phyloP scores from a whole-genome alignment of 345 rosid genomes.

The Orychophragmus violaceus region DNA sequence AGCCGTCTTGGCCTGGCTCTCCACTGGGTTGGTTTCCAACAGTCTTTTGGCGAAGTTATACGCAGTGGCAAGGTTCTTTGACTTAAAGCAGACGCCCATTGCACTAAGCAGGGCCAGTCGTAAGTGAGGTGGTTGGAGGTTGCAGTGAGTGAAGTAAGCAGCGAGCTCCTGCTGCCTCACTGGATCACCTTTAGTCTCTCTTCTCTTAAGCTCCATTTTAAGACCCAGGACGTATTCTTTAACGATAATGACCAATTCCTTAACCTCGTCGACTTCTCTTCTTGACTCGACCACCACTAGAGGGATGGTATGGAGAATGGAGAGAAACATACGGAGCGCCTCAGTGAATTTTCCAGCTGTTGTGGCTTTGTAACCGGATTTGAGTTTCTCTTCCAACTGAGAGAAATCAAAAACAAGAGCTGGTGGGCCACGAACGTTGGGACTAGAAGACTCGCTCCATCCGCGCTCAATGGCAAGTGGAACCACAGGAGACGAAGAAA shows the following conservation, averaged over 20 bases:
- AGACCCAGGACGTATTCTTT: conserved; percentile 77
- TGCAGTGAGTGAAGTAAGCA: conserved; percentile 86
- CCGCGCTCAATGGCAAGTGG: conserved; percentile 71
- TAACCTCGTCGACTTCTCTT: conserved; percentile 91
- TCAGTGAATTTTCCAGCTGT: conserved; percentile 63
- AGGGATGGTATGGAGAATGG: conserved; percentile 80
- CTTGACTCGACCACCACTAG: conserved; percentile 76
- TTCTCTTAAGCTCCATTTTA: conserved; percentile 70
- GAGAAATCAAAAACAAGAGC: conserved; percentile 61
- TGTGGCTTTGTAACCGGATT: conserved; percentile 77
- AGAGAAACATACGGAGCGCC: conserved; percentile 55
- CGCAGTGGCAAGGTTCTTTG: conserved; percentile 65
- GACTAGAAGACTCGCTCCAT: conserved; percentile 64
- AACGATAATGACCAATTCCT: conserved; percentile 56
- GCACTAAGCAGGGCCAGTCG: conserved; percentile 68
- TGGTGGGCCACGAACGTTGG: conserved; percentile 82
- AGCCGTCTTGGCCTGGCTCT: conserved; percentile 60
- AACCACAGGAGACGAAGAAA: conserved; percentile 62
- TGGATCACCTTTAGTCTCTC: conserved; percentile 55
- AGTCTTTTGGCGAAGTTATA: conserved; percentile 70
- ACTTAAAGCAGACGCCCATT: conserved; percentile 66
- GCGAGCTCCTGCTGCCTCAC: conserved; percentile 84
- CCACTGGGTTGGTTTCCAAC: conserved; percentile 64
- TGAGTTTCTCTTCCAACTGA: conserved; percentile 73
- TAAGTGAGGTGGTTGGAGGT: conserved; percentile 65